phyloP scores from a whole-genome alignment of 208 protist genomes.

The Trypanosoma scelopori region DNA sequence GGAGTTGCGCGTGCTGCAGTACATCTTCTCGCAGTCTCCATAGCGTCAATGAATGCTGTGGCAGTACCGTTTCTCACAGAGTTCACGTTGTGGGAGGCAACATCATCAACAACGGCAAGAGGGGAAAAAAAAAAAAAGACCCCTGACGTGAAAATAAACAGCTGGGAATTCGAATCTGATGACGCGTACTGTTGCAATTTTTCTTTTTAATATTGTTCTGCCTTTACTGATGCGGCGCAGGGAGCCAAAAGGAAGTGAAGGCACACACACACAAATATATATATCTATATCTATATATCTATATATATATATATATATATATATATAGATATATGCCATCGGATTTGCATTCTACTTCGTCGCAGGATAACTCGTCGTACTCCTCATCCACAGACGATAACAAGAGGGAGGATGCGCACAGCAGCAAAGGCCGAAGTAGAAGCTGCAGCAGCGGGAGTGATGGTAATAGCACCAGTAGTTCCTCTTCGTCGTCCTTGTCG shows the following conservation, averaged over 20 bases:
- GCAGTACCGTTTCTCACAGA: not conserved
- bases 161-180: too few relatives aligned
- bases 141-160: not conserved
- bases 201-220: too few relatives aligned
- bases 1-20: not conserved
- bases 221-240: not conserved
- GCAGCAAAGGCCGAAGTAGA: not conserved
- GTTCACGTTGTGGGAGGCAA: not conserved
- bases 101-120: not conserved
- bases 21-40: not conserved
- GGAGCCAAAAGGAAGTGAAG: not conserved
- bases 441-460: conserved; percentile 21
- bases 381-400: conserved; percentile 22
- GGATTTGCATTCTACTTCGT: conserved; percentile 19
- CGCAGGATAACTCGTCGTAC: conserved; percentile 8
- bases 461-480: conserved; percentile 7
- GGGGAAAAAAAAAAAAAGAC: not conserved
- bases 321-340: conserved; percentile 1
- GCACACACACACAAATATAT: too few relatives aligned
- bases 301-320: too few relatives aligned
- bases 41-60: not conserved
- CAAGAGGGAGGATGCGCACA: not conserved
- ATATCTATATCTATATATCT: too few relatives aligned
- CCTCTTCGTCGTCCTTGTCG: not conserved
- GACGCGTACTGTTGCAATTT: too few relatives aligned